Evolutionary conservation across 2,329 filamentous ascomycete genomes (phyloP).

Genomic region (Pezicula neosporulosa): DNA sequence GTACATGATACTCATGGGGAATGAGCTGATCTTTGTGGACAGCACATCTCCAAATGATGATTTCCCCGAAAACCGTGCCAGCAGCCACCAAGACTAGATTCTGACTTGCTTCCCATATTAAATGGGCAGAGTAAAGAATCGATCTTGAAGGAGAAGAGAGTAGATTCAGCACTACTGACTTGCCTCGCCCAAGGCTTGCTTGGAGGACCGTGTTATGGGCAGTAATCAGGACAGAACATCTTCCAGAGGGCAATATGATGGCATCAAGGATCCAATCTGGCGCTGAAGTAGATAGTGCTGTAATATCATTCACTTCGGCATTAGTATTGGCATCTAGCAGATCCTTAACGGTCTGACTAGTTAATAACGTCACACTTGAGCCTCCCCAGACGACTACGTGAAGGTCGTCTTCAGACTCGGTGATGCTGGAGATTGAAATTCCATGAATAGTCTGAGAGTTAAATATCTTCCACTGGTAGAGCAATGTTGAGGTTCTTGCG

Average conservation of each 20-base stretch:
- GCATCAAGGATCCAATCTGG: conserved; percentile 79
- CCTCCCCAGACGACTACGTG: conserved; percentile 69
- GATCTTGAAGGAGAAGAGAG: conserved; percentile 68
- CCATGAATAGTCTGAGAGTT: conserved; percentile 71
- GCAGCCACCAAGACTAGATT: conserved; percentile 71
- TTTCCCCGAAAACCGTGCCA: conserved; percentile 92
- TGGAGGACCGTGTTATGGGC: conserved; percentile 80
- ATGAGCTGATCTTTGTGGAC: conserved; percentile 19
- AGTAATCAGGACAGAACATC: conserved; percentile 63
- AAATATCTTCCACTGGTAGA: conserved; percentile 53
- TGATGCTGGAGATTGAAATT: conserved; percentile 42
- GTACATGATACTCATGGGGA: conserved; percentile 34
- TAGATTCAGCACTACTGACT: conserved; percentile 38
- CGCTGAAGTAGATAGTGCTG: conserved; percentile 38
- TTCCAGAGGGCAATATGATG: conserved; percentile 43
- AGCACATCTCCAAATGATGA: conserved; percentile 80
- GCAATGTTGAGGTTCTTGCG: conserved; percentile 27
- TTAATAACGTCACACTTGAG: conserved; percentile 39
- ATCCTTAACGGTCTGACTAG: conserved; percentile 20
- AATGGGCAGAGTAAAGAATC: conserved; percentile 81
- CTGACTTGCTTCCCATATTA: conserved; percentile 54
- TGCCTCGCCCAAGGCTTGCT: conserved; percentile 32
- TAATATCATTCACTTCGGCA: conserved; percentile 9
- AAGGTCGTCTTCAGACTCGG: conserved; percentile 6
- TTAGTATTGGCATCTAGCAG: conserved; percentile 7